Evolutionary conservation across 2,329 filamentous ascomycete genomes (phyloP), one percentile per base, ranked within the genome.

Genomic region (Ascochyta koolunga): DNA sequence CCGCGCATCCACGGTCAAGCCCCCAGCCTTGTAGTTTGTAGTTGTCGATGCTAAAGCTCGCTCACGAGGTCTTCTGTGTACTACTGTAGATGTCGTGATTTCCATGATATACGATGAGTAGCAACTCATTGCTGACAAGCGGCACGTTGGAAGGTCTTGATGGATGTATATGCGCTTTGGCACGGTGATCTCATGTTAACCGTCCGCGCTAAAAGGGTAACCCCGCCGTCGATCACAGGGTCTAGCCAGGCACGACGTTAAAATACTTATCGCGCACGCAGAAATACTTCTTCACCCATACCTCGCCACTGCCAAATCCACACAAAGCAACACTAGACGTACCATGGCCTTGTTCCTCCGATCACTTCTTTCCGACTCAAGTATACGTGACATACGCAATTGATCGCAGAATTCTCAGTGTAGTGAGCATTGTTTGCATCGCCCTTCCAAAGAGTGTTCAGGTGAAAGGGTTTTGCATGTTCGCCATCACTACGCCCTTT

Each of bases 301-400:
- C 11, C 41, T 25, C 36, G 41, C 16, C 36, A n/a, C 35, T 35
- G 16, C 27, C 29, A 25, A 16, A 36, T 5, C 33, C 41, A 38
- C 32, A 18, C 33, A 24, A 36, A 47, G 43, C 38, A 19, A n/a
- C 31, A 15, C 33, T 36, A 47, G 7, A 48, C 44, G 2, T 43
- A 53, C 21, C 47, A 72, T 72, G 70, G 56, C 61, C 44, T 47
- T 39, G 5, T 68, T 67, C 48, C 54, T 66, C n/a, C 42, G 56
- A 65, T 65, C 61, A 33, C 65, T 61, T 45, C 66, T 59, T 15
- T 60, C 59, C 29, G 51, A 61, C 37, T 63, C 64, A 29, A 62
- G 62, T 58, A 70, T 68, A 63, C 56, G 61, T 60, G 70, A 72
- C 57, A 69, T 71, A 70, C 63, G 64, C 62, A 70, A 67, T 27